Evolutionary conservation across 2,329 filamentous ascomycete species (phyloP), one percentile per base, ranked within the genome.

Genomic region (Ophiostoma piceae): DNA sequence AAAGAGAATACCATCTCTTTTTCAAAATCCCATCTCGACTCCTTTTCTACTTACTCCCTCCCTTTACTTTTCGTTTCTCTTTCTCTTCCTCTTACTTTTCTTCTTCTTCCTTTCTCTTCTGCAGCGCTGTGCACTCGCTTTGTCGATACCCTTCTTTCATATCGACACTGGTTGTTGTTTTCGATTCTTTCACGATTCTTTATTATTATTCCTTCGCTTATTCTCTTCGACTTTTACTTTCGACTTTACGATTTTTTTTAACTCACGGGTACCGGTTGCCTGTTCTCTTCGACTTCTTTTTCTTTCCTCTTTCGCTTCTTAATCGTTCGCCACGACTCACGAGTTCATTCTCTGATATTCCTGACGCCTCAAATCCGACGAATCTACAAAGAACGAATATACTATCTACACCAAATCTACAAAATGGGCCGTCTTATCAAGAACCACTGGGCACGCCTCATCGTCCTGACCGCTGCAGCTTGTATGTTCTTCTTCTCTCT

Each of bases 371-470:
- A 8, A 35, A 29, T 29, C 35, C 35, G 51, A 57, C 9, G 11
- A 14, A 41, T 41, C 26, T 26, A 19, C 6, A 47, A 47, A 2
- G 6, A 47, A 14, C n/a, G 54, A 26, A 60, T 37, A 37, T 16
- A 62, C 6, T n/a, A n/a, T 57, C 37, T 26, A 6, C 22, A 37
- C 35, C n/a, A 62, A 29, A 35, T 22, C 65, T 67, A 67, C 79
- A 82, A 74, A 73, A 99, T 99, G 95, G 95, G 95, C 80, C 95
- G 90, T 82, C 89, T 99, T 78, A 98, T 99, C 84, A 99, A 99
- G 86, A 98, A 98, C 84, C 95, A 99, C 84, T 97, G 92, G 92
- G 95, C 93, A 75, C 90, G 95, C 72, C 89, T 99, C 77, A 95
- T 99, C 77, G 86, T 96, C 80, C 84, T 99, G 78, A 92, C 92